Conservation (phyloP, 2,329 filamentous ascomycete species). For the Colletotrichum sp. region DNA sequence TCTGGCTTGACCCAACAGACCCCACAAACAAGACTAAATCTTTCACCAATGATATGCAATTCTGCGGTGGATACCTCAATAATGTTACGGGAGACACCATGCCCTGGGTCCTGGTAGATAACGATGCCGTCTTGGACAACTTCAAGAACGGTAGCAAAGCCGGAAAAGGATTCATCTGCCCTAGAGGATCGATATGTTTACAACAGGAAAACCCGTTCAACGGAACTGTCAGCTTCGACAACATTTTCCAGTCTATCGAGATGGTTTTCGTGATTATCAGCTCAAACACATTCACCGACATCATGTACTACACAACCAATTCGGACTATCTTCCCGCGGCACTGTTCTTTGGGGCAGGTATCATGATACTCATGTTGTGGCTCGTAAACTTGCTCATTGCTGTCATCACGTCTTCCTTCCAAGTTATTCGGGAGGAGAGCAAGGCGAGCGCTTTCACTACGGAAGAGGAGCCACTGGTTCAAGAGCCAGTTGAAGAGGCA, state of each 20-base stretch:
- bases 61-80: constrained; percentile 85
- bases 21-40: constrained; percentile 58
- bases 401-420: constrained; percentile 97
- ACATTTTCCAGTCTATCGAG: constrained; percentile 89
- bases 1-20: constrained; percentile 73
- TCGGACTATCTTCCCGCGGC: constrained; percentile 89
- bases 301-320: constrained; percentile 92
- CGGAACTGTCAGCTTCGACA: constrained; percentile 91
- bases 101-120: constrained; percentile 67
- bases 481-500: constrained; percentile 22
- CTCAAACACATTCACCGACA: constrained; percentile 92
- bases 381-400: constrained; percentile 93
- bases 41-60: constrained; percentile 71
- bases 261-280: constrained; percentile 98
- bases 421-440: constrained; percentile 96
- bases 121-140: constrained; percentile 39
- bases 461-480: constrained; percentile 58
- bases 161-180: constrained; percentile 89
- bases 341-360: constrained; percentile 74
- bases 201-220: constrained; percentile 81
- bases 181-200: constrained; percentile 81
- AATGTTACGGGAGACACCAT: constrained; percentile 57
- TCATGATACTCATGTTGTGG: constrained; percentile 95
- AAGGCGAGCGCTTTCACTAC: constrained; percentile 91
- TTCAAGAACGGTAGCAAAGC: constrained; percentile 54